Base-by-base conservation (phyloP, 1,284 basidiomycete species). In the Chiua sp. region DNA sequence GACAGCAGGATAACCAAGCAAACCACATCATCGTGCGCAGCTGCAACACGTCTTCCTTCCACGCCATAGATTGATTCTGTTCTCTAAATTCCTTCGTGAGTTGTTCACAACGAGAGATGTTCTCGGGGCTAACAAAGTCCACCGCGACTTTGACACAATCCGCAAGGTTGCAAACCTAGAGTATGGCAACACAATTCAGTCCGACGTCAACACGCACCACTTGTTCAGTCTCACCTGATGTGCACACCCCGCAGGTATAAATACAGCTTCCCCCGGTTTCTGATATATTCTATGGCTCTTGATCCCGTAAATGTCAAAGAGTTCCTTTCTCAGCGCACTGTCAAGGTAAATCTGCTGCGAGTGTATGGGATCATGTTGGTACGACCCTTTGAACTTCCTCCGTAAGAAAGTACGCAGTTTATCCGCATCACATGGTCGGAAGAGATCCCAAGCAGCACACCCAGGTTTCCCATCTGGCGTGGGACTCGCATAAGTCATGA, bases 71-170 rank as follows among this genome's bases (percentile, higher is more conserved):
- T 70, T 91, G 88, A 69, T 97, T 96, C 77, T 96, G 90, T 70
- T 87, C 87, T 59, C 95, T 84, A 78, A 98, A 98, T 77, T 98
- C 96, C 63, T 82, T 81, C 56, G 93, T 94, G 56, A 98, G 81
- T 73, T 83, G 82, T 75, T 93, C 93, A 76, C 94, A 97, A 26
- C 93, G 84, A 56, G 80, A 81, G 42, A 98, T 88, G 71, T 97
- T 98, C 78, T 98, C 93, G 18, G 94, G 91, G 77, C 91, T 94
- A 64, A 98, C 94, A 77, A 96, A 98, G 78, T 98, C 96, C 65
- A 93, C 84, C n/a, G 96, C 96, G 51, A 98, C 92, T 79, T 98
- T 98, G 79, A 98, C 90, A 73, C 93, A 97, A 74, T 98, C 94
- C 15, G 93, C 83, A 37, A 96, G 78, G 70, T 96, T 96, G 70